A percentile compares a stretch with the other conserved stretches of the same genome.
Conservation (phyloP, 768 basidiomycete genomes). For the Lactarius hengduanensis region DNA sequence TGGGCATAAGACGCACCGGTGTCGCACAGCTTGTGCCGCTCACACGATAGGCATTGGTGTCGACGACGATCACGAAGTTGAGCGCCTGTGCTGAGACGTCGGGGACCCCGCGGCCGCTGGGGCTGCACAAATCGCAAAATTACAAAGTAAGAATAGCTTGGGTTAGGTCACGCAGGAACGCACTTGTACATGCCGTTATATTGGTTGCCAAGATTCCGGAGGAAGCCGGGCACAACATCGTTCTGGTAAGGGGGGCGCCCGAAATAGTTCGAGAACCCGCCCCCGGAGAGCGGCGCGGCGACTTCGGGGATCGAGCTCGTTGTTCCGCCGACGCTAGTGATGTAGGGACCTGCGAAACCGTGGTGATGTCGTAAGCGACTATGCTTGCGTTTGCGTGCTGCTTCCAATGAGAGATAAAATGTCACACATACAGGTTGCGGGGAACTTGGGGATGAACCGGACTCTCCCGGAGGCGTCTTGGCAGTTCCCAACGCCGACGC, state of each 20-base stretch:
- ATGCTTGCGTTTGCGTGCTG: too few species aligned
- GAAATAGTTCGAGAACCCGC: too few species aligned
- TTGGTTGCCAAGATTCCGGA: too few species aligned
- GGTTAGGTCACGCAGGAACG: neutral
- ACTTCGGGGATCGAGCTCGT: neutral
- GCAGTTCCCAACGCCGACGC: neutral
- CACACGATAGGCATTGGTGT: neutral
- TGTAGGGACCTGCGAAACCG: neutral
- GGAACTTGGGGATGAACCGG: neutral
- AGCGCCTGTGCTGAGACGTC: neutral
- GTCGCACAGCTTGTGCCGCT: neutral
- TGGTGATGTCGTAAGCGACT: neutral
- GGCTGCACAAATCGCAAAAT: neutral
- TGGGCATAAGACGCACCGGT: neutral
- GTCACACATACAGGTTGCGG: neutral
- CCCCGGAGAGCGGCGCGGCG: too few species aligned
- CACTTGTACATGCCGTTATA: too few species aligned
- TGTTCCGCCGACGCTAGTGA: neutral
- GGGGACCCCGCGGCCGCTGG: neutral
- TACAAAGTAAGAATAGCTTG: neutral
- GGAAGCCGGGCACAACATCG: too few species aligned
- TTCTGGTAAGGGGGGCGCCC: too few species aligned
- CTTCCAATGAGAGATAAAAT: neutral
- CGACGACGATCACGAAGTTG: neutral
- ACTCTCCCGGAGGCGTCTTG: neutral